A percentile compares a stretch with the other conserved stretches of the same genome.
phyloP scores from a whole-genome alignment of 225 moss, liverwort and hornwort genomes.

The Straminergon stramineum region DNA sequence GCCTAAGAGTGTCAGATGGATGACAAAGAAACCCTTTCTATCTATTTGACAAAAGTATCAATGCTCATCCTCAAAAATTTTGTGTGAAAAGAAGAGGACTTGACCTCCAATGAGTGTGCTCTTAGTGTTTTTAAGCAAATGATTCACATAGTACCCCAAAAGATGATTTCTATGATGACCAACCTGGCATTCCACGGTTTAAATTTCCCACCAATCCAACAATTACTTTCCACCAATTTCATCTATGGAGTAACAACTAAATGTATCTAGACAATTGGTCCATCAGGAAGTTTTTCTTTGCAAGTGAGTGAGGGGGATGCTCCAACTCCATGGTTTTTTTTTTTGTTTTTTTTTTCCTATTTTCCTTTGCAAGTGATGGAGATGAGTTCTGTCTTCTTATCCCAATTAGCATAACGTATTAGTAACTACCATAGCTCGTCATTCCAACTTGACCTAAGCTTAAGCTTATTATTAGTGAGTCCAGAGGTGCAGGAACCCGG shows the following conservation, averaged over 20 bases:
- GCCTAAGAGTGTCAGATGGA: accelerated
- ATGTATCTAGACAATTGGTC: too few species aligned
- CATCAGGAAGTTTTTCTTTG: background rate
- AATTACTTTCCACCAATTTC: too few species aligned
- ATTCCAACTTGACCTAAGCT: background rate
- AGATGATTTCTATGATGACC: too few species aligned
- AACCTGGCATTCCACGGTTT: accelerated
- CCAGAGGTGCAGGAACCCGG: too few species aligned
- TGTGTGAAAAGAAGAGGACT: background rate
- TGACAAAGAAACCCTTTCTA: background rate
- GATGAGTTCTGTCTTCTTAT: background rate
- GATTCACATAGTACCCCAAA: background rate
- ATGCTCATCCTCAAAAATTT: background rate
- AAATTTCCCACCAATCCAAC: accelerated
- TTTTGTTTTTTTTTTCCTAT: too few species aligned
- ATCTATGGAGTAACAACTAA: too few species aligned
- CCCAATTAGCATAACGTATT: background rate
- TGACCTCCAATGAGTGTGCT: background rate
- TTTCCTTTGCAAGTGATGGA: background rate
- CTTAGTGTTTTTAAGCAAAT: background rate
- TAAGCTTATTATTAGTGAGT: too few species aligned
- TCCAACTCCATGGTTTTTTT: background rate
- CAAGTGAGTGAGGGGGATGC: background rate
- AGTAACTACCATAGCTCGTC: background rate
- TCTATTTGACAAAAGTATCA: background rate